These are phyloP conservation scores for Hypoxylon fuscum DNA, from an alignment of 495 filamentous ascomycete genomes.

Conservation along the genomic window DNA sequence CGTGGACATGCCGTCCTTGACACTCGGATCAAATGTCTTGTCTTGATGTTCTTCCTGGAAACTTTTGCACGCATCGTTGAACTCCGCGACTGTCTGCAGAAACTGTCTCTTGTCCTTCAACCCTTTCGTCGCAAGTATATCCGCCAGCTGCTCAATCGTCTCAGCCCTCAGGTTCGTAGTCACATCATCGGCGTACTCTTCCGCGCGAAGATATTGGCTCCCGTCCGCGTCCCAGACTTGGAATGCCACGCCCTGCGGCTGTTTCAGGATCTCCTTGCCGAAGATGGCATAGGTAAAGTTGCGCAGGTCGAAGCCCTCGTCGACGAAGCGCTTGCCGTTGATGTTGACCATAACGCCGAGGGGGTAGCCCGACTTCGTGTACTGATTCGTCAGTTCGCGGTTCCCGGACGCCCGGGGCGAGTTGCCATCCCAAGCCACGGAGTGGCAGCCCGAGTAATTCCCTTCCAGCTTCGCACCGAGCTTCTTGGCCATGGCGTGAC, in stretches of 20 bases:
- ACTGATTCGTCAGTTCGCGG: constrained; percentile 65
- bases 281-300: constrained; percentile 73
- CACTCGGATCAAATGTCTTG: constrained; percentile 60
- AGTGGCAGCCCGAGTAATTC: constrained; percentile 70
- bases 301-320: constrained; percentile 68
- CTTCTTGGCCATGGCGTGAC: constrained; percentile 60
- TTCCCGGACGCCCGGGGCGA: constrained; percentile 60
- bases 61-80: constrained; percentile 60
- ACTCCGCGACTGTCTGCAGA: constrained; percentile 57
- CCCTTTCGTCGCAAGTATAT: constrained; percentile 54
- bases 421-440: constrained; percentile 69
- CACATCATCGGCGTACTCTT: constrained; percentile 67
- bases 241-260: constrained; percentile 65
- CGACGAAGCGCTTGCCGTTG: constrained; percentile 66
- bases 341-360: constrained; percentile 69
- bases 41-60: constrained; percentile 52
- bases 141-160: constrained; percentile 62
- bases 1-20: constrained; percentile 66
- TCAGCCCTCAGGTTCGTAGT: constrained; percentile 58
- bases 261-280: constrained; percentile 63
- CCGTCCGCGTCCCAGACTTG: constrained; percentile 68
- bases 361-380: constrained; percentile 73
- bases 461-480: constrained; percentile 59
- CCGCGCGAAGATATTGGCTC: constrained; percentile 57
- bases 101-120: constrained; percentile 54